Base-by-base conservation (phyloP, 2,329 filamentous ascomycete species). In the Magnaporthiopsis poae region DNA sequence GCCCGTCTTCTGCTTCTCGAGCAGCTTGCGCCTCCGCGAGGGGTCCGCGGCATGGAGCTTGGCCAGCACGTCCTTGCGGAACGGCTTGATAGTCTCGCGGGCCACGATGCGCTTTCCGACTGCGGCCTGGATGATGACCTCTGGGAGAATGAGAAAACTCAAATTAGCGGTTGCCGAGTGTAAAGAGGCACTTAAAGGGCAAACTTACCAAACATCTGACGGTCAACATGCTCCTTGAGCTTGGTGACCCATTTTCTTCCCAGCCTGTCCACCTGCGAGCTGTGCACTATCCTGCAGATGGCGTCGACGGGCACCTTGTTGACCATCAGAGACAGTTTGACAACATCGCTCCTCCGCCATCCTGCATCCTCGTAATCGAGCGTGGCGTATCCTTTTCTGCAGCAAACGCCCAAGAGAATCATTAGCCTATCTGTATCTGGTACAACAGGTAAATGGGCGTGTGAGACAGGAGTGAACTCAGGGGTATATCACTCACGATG, bases 1-100 rank as follows among this genome's bases (percentile, higher is more conserved):
- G 0, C 95, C 95, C 71, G 93, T 93, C 80, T 99, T 99, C 78
- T 99, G 95, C 82, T 94, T 96, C 79, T 98, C 94, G 13, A 99
- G 78, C 70, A 99, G 77, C 78, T 99, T 99, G 73, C 88, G 85
- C 56, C 93, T 85, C 67, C 95, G 82, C 3, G 87, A 87, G 21
- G 96, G 86, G 78, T 99, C 95, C 69, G 90, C 90, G 0, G 95
- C 95, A 75, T 99, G 96, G 66, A 99, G 80, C 78, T 98, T 98
- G 9, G 90, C 89, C 67, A 96, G 79, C 2, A 99, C 95, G 72
- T 99, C 95, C 77, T 99, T 99, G 62, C 95, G 84, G 77, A 96
- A 99, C 0, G 95, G 92, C 80, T 98, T 98, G 75, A 99, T 88
- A 0, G 93, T 97, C 75, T 98, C 95, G 73, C 95, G 84, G 0